These are phyloP conservation scores for Ophiocordyceps camponoti-rufipedis DNA, from an alignment of 2,329 filamentous ascomycete species.

Conservation along the genomic window DNA sequence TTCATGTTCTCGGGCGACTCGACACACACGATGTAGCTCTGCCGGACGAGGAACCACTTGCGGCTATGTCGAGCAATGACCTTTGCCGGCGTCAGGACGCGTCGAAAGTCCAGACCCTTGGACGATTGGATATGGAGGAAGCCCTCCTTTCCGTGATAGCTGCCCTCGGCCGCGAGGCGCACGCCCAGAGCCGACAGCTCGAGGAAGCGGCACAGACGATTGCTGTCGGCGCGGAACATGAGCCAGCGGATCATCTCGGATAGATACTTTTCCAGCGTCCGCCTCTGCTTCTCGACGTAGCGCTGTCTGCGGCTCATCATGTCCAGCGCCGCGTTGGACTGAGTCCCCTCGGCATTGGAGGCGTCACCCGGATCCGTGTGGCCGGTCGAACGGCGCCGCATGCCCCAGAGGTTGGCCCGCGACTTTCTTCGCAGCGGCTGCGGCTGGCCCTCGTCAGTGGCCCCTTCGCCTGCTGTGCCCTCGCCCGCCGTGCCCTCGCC, in stretches of 20 bases:
- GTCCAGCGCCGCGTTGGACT: constrained; percentile 31
- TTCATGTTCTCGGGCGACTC: constrained; percentile 98
- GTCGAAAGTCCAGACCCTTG: constrained; percentile 73
- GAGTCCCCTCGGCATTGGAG: constrained; percentile 18
- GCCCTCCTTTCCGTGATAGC: constrained; percentile 95
- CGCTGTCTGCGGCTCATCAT: constrained; percentile 25
- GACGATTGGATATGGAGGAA: constrained; percentile 82
- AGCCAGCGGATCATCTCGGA: constrained; percentile 91
- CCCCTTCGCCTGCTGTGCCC: constrained; percentile 33
- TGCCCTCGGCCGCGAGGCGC: constrained; percentile 81
- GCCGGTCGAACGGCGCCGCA: constrained; percentile 33
- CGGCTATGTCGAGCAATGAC: constrained; percentile 70
- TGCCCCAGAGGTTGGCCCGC: constrained; percentile 33
- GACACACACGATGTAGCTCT: constrained; percentile 96
- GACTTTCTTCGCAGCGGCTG: constrained; percentile 26
- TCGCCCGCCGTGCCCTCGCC: constrained; percentile 40
- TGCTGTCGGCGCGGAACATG: constrained; percentile 92
- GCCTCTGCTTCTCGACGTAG: constrained; percentile 69
- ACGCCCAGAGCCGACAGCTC: constrained; percentile 90
- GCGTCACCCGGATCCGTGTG: constrained; percentile 27
- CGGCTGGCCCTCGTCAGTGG: constrained; percentile 27
- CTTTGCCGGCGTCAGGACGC: constrained; percentile 59
- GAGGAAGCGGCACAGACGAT: constrained; percentile 85
- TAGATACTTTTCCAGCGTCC: constrained; percentile 74
- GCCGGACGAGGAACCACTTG: constrained; percentile 95